Conservation (phyloP, 805 yeast genomes). For the Suhomyces pyralidae region DNA sequence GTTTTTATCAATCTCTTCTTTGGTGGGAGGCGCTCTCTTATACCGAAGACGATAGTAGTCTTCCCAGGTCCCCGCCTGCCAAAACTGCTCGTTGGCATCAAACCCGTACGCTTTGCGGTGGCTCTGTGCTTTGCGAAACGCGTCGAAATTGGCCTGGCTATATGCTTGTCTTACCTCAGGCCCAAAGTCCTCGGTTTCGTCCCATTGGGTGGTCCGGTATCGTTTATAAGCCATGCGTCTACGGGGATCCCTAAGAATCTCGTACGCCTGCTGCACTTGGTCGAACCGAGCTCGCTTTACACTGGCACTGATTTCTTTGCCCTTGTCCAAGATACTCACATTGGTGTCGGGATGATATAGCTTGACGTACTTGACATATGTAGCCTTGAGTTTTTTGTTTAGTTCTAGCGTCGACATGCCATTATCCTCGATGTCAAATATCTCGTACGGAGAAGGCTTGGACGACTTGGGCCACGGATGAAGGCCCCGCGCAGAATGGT, state of each 20-base stretch:
- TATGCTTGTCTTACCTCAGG: slow-evolving; percentile 8
- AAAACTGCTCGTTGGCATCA: slow-evolving; percentile 43
- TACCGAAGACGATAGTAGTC: slow-evolving; percentile 49
- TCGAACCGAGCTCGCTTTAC: slow-evolving; percentile 33
- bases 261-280: slow-evolving; percentile 35
- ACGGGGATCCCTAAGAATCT: slow-evolving; percentile 51
- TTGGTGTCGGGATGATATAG: slow-evolving; percentile 78
- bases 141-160: slow-evolving; percentile 23
- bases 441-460: slow-evolving; percentile 68
- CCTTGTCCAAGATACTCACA: slow-evolving; percentile 21
- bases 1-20: slow-evolving; percentile 39
- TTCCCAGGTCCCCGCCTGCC: slow-evolving; percentile 66
- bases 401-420: slow-evolving; percentile 47
- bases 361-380: slow-evolving; percentile 50
- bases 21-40: slow-evolving; percentile 37
- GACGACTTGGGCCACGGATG: slow-evolving; percentile 56
- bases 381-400: slow-evolving; percentile 41
- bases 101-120: slow-evolving; percentile 32
- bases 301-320: slow-evolving; percentile 27
- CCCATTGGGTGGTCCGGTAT: slow-evolving; percentile 20
- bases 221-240: slow-evolving; percentile 29
- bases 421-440: slow-evolving; percentile 43
- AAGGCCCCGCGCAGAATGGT: slow-evolving; percentile 13
- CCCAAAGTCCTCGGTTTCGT: neutral
- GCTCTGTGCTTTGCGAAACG: slow-evolving; percentile 36